Conservation (phyloP, 164 flowering plant genomes). For the Vitis labrusca region DNA sequence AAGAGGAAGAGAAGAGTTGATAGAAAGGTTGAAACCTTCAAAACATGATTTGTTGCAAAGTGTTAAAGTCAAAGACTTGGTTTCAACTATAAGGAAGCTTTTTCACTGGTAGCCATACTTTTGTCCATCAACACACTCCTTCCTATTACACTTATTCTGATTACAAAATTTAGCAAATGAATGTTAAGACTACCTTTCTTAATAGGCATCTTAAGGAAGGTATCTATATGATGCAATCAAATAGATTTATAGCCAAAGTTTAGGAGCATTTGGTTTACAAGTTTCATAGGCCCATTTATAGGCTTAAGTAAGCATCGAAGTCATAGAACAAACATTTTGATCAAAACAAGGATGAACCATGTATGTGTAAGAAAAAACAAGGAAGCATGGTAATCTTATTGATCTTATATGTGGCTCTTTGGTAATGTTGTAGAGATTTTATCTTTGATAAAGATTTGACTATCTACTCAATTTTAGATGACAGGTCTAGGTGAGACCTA, state of each 20-base stretch:
- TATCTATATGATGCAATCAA: neutral
- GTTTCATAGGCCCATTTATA: neutral
- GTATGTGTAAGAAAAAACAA: neutral
- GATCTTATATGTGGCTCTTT: neutral
- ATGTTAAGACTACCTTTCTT: neutral
- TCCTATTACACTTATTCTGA: constrained; percentile 2
- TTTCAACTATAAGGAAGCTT: too few species aligned
- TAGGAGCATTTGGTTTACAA: neutral
- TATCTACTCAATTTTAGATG: neutral
- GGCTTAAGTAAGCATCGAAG: neutral
- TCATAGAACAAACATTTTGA: neutral
- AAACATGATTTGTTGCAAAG: too few species aligned
- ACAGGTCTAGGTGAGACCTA: neutral
- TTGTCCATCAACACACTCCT: too few species aligned
- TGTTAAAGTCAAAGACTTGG: too few species aligned
- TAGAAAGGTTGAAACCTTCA: too few species aligned
- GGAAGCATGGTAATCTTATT: neutral
- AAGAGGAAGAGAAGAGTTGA: too few species aligned
- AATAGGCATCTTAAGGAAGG: neutral
- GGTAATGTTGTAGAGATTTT: neutral
- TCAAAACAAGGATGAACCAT: neutral
- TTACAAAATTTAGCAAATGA: neutral
- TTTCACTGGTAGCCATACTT: too few species aligned
- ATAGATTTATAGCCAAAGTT: neutral
- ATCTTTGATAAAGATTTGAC: neutral